Percentiles rank a stretch among this genome's conserved stretches.
These are phyloP conservation scores for Pinus albicaulis DNA, from an alignment of 75 land plant genomes.

Conservation along the genomic window DNA sequence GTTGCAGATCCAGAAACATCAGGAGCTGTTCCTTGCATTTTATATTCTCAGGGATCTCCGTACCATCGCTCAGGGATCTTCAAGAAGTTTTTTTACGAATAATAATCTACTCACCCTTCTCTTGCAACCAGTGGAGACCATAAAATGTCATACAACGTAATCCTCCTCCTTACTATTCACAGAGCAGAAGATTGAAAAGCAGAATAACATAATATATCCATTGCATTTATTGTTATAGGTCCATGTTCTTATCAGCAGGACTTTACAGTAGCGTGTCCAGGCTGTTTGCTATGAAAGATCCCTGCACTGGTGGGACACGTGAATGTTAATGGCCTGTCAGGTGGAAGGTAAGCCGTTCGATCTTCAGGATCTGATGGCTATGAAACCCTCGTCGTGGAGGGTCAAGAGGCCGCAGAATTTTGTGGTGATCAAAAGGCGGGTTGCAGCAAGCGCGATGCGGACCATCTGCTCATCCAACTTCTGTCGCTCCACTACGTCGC, in stretches of 20 bases:
- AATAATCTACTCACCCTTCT: too few species aligned
- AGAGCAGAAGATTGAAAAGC: not conserved
- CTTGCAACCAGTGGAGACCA: too few species aligned
- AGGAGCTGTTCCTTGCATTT: constrained; percentile 5
- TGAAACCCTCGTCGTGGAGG: not conserved
- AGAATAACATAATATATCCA: not conserved
- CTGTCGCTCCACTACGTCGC: not conserved
- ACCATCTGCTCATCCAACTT: not conserved
- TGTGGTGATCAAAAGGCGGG: constrained; percentile 1
- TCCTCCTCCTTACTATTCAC: not conserved
- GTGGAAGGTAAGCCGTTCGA: not conserved
- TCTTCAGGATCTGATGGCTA: not conserved
- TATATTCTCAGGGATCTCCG: not conserved
- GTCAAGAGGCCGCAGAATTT: not conserved
- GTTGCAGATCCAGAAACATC: not conserved
- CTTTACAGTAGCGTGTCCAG: not conserved
- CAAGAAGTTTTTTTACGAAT: not conserved
- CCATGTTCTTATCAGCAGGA: not conserved
- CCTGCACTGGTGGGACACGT: not conserved
- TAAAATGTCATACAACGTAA: not conserved
- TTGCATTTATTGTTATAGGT: too few species aligned
- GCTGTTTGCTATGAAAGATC: not conserved
- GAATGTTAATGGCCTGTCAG: not conserved
- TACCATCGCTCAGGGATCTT: not conserved
- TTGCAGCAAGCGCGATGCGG: too few species aligned